phyloP scores from a whole-genome alignment of 305 asterid genomes.

The Andrographis paniculata region DNA sequence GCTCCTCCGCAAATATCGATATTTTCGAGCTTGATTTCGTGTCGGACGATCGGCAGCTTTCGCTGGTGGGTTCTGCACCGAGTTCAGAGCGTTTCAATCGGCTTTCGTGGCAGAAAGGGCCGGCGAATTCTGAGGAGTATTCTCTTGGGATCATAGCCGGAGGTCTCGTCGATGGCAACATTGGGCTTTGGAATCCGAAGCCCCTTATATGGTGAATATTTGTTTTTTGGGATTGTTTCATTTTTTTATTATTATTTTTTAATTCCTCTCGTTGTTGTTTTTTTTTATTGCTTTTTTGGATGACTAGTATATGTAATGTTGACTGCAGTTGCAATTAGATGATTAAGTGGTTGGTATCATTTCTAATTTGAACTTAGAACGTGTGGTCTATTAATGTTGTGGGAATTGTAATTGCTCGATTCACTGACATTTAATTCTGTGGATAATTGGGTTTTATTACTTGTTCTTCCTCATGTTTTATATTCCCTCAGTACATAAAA shows the following conservation, averaged over 20 bases:
- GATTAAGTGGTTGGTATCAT: background rate
- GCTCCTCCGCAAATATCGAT: slow-evolving; percentile 92
- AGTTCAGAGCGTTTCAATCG: slow-evolving; percentile 85
- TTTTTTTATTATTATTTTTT: slow-evolving; percentile 11
- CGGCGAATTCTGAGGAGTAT: slow-evolving; percentile 55
- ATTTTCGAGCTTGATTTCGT: slow-evolving; percentile 81
- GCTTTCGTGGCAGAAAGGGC: slow-evolving; percentile 72
- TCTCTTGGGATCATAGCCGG: slow-evolving; percentile 88
- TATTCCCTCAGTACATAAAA: background rate
- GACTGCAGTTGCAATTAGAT: slow-evolving; percentile 16
- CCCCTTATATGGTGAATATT: slow-evolving; percentile 58
- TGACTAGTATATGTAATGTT: slow-evolving; percentile 5
- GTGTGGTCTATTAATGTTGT: slow-evolving; percentile 6
- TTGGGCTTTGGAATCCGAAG: slow-evolving; percentile 94
- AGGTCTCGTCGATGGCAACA: slow-evolving; percentile 93
- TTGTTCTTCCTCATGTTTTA: background rate
- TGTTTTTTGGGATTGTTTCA: slow-evolving; percentile 10
- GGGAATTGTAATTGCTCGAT: slow-evolving; percentile 7
- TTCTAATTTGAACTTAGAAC: background rate
- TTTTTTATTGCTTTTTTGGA: background rate
- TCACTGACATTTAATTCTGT: slow-evolving; percentile 1
- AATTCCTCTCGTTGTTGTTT: background rate
- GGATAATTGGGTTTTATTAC: background rate
- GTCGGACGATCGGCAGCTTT: slow-evolving; percentile 67
- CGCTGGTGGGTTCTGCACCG: slow-evolving; percentile 51